Conservation (phyloP, 2,329 filamentous ascomycete species). For the Aureobasidium sp. region DNA sequence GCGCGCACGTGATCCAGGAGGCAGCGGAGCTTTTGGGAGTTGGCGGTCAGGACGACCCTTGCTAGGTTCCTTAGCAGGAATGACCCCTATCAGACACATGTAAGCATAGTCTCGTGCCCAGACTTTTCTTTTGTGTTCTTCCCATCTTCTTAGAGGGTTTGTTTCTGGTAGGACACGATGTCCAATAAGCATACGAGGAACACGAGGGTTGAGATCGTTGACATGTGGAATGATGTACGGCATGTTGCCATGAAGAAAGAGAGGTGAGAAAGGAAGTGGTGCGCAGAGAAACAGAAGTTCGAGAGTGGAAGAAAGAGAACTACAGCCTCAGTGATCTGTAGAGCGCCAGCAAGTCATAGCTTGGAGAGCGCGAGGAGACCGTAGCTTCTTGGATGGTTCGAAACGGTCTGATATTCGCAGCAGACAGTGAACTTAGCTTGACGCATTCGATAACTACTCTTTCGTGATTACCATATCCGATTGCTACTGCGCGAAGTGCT, state of each 20-base stretch:
- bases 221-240: not conserved
- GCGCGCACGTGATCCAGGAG: not conserved
- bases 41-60: not conserved
- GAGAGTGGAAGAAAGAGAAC: not conserved
- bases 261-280: not conserved
- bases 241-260: not conserved
- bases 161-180: not conserved
- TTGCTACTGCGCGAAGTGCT: not conserved
- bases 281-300: not conserved
- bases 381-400: not conserved
- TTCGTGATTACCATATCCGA: not conserved
- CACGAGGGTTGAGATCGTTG: not conserved
- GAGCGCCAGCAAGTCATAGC: not conserved
- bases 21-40: not conserved
- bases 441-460: not conserved
- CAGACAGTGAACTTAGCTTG: not conserved
- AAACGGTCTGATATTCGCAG: not conserved
- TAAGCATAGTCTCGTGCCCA: not conserved
- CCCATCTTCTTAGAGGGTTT: not conserved
- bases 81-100: not conserved
- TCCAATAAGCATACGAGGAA: not conserved
- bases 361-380: not conserved
- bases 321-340: not conserved
- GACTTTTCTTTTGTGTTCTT: not conserved
- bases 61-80: not conserved